These are phyloP conservation scores for Pyrus hybrid DNA, from an alignment of 331 rosid species.

Conservation along the genomic window DNA sequence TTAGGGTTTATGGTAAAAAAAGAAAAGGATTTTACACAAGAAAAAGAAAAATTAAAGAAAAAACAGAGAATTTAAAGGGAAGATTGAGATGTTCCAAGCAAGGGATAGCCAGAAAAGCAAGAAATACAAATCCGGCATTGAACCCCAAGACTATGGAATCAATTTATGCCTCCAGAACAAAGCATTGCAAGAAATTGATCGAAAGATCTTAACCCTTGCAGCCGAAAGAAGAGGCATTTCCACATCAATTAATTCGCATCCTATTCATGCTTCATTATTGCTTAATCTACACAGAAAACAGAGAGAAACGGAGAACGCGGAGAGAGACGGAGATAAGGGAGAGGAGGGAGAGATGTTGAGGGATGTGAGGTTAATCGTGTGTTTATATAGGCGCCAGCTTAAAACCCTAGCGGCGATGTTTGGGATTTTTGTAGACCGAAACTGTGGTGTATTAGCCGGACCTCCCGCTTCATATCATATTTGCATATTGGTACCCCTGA, in stretches of 20 bases:
- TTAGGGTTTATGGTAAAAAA: background rate
- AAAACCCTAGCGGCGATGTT: background rate
- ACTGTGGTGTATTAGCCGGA: background rate
- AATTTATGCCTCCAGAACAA: constrained; percentile 70
- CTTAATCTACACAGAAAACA: background rate
- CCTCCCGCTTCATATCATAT: background rate
- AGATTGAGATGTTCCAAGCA: constrained; percentile 25
- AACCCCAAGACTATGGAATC: constrained; percentile 24
- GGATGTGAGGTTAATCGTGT: background rate
- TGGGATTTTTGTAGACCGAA: background rate
- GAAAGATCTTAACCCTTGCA: constrained; percentile 55
- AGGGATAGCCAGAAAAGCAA: constrained; percentile 38
- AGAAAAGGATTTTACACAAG: background rate
- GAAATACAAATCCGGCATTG: constrained; percentile 21
- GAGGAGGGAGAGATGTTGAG: background rate
- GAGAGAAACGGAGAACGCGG: background rate
- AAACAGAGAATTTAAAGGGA: background rate
- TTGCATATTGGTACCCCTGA: background rate
- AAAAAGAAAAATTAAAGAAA: background rate
- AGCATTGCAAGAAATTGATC: constrained; percentile 67
- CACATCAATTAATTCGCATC: background rate
- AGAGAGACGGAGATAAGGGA: background rate
- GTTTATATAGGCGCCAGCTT: background rate
- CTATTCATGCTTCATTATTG: background rate
- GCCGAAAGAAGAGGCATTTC: constrained; percentile 67